Conservation (phyloP, 495 filamentous ascomycete genomes). For the Aspergillus olivimuriae region DNA sequence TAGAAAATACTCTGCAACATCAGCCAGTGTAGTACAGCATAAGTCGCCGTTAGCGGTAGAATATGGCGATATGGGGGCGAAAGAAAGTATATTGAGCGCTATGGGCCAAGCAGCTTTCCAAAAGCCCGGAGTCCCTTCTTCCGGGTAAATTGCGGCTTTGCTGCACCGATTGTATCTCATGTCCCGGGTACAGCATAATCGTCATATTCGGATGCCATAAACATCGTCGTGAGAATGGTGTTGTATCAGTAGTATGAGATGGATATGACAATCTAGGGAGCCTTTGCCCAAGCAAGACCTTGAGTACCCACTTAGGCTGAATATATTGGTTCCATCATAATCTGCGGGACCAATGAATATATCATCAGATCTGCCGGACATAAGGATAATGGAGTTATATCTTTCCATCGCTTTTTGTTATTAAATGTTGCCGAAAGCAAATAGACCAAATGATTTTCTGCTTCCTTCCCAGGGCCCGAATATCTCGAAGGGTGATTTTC, state of each 20-base stretch:
- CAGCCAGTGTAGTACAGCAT: constrained; percentile 31
- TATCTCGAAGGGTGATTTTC: constrained; percentile 43
- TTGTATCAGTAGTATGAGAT: constrained; percentile 32
- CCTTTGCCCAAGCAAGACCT: constrained; percentile 30
- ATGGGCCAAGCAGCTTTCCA: constrained; percentile 18
- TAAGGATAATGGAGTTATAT: background rate
- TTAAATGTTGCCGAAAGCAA: background rate
- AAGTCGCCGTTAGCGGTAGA: constrained; percentile 21
- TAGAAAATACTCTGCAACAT: constrained; percentile 32
- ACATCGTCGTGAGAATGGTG: constrained; percentile 27
- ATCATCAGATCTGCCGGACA: too few species aligned
- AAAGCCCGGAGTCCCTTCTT: constrained; percentile 32
- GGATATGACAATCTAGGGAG: constrained; percentile 33
- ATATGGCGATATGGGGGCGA: constrained; percentile 33
- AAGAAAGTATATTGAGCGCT: constrained; percentile 35
- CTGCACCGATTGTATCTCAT: background rate
- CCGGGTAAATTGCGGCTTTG: constrained; percentile 3
- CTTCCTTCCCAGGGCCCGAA: constrained; percentile 29
- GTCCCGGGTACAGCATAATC: constrained; percentile 4
- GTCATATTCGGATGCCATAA: constrained; percentile 22
- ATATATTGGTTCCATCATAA: too few species aligned
- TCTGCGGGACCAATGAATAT: too few species aligned
- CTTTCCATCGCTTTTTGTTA: background rate
- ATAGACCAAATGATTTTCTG: constrained; percentile 21
- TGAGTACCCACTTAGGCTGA: constrained; percentile 3